Percentiles rank a stretch among this genome's conserved stretches.
These are phyloP conservation scores for Tolypocladium tundrense DNA, from an alignment of 2,329 filamentous ascomycete species.

Conservation along the genomic window DNA sequence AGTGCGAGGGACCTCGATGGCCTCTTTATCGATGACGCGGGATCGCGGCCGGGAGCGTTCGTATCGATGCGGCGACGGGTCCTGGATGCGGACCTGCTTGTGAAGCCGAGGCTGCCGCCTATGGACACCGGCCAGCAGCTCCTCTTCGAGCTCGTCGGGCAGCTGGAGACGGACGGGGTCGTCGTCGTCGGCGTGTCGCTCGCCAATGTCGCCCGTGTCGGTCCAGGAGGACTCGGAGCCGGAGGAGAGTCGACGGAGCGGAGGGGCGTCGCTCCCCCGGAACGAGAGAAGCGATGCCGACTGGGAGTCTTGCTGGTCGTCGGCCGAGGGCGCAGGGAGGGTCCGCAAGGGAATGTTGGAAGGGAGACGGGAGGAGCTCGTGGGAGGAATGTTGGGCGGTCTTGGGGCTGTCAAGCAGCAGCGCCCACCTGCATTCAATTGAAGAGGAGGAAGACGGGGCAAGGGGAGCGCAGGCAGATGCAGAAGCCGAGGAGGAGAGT, in stretches of 20 bases:
- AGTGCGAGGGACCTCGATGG: conserved; percentile 70
- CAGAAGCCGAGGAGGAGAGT: conserved; percentile 8
- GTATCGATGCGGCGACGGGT: conserved; percentile 30
- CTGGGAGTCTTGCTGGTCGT: conserved; percentile 31
- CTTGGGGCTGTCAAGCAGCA: conserved; percentile 68
- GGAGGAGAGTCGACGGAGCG: conserved; percentile 37
- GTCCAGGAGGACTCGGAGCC: conserved; percentile 72
- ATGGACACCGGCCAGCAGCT: conserved; percentile 41
- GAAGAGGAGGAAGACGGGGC: conserved; percentile 10
- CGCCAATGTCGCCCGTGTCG: conserved; percentile 88
- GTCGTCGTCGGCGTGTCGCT: conserved; percentile 75
- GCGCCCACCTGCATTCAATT: conserved; percentile 49
- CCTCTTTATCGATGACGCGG: conserved; percentile 54
- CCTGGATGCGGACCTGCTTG: conserved; percentile 61
- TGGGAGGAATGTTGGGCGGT: conserved; percentile 76
- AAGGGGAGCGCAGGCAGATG: conserved; percentile 22
- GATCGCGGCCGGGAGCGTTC: conserved; percentile 25
- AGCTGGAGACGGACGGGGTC: conserved; percentile 69
- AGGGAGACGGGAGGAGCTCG: conserved; percentile 56
- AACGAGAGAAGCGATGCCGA: conserved; percentile 23
- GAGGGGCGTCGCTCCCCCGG: conserved; percentile 26
- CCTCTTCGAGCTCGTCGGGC: conserved; percentile 53
- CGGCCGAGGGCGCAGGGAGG: conserved; percentile 36
- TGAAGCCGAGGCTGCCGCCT: conserved; percentile 33
- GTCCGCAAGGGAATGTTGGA: conserved; percentile 84